Conservation (phyloP, 768 basidiomycete species). For the Leccinum rimulosum region DNA sequence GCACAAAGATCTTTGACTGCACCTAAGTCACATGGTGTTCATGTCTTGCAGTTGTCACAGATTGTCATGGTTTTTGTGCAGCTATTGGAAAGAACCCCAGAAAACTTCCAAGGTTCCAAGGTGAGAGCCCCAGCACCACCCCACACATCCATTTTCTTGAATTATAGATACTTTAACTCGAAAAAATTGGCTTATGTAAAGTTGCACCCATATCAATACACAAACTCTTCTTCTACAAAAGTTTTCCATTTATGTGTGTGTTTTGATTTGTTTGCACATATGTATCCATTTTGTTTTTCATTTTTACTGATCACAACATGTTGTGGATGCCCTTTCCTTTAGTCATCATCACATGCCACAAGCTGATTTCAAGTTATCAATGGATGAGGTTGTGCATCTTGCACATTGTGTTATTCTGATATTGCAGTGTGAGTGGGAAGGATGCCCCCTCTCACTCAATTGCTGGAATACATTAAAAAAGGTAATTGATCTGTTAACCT, state of each 20-base stretch:
- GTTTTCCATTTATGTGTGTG: background rate
- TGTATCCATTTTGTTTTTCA: background rate
- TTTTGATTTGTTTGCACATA: conserved; percentile 12
- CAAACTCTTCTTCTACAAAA: background rate
- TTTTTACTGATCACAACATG: background rate
- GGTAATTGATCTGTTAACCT: conserved; percentile 20
- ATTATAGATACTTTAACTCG: no score
- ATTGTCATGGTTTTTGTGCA: no score
- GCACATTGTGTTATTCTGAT: conserved; percentile 25
- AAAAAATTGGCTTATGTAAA: no score
- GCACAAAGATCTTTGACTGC: no score
- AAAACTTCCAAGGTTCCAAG: no score
- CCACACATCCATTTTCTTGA: no score
- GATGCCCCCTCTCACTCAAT: conserved; percentile 25
- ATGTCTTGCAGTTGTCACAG: no score
- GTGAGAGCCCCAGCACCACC: no score
- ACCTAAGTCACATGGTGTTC: no score
- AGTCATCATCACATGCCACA: conserved; percentile 15
- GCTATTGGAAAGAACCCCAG: no score
- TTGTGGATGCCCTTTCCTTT: background rate
- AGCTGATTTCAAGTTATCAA: conserved; percentile 17
- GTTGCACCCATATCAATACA: no score
- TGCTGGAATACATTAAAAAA: conserved; percentile 29
- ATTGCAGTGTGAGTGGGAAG: conserved; percentile 31
- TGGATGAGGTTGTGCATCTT: conserved; percentile 17